Percentiles rank a stretch among this genome's conserved stretches.
phyloP scores from a whole-genome alignment of 345 rosid species.

The Acer saccharum region DNA sequence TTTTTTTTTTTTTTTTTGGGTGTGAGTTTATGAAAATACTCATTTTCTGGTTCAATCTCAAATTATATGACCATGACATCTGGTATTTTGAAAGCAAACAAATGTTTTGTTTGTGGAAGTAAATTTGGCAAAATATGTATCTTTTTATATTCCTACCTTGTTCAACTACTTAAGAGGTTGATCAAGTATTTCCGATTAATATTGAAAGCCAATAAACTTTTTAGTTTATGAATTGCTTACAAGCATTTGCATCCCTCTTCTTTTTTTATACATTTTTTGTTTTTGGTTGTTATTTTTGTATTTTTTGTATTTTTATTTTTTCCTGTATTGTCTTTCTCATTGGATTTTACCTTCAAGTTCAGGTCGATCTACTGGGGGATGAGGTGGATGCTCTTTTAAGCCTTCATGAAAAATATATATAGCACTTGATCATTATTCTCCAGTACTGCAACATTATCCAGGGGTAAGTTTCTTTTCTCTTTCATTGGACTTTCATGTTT shows the following conservation, averaged over 20 bases:
- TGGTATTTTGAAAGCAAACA: not conserved
- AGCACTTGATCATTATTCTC: constrained; percentile 93
- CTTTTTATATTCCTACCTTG: not conserved
- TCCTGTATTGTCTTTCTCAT: not conserved
- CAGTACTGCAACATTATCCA: constrained; percentile 80
- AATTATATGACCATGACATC: not conserved
- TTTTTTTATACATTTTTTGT: too few species aligned
- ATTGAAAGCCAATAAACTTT: not conserved
- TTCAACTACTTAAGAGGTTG: not conserved
- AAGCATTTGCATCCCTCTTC: not conserved
- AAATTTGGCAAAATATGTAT: not conserved
- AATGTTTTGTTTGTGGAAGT: not conserved
- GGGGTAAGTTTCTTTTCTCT: constrained; percentile 59
- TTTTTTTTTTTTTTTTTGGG: too few species aligned
- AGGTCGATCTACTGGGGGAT: constrained; percentile 97
- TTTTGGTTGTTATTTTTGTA: too few species aligned
- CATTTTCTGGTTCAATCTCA: not conserved
- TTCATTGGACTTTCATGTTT: not conserved
- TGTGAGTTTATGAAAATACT: not conserved
- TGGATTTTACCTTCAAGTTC: constrained; percentile 30
- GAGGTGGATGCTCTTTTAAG: constrained; percentile 72
- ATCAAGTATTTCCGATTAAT: not conserved
- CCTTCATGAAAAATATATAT: constrained; percentile 91
- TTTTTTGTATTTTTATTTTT: not conserved
- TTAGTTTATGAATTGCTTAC: too few species aligned